Conservation (phyloP, 805 yeast genomes). For the Pichia rugopelliculosa region DNA sequence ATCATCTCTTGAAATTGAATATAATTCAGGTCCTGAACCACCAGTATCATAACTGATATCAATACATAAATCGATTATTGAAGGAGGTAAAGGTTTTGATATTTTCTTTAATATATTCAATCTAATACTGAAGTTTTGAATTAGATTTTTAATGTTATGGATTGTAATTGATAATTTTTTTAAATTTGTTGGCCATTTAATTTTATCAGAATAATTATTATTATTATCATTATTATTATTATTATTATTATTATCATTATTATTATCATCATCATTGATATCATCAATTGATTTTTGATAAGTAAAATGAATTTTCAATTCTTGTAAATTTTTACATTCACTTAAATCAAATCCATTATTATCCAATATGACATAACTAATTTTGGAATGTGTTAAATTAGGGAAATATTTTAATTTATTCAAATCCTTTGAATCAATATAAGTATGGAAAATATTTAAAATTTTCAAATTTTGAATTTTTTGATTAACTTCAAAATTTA, state of each 20-base stretch:
- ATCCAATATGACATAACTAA: conserved; percentile 24
- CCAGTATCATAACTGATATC: conserved; percentile 28
- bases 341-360: conserved; percentile 25
- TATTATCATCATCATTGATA: conserved; percentile 2
- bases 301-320: conserved; percentile 26
- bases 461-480: conserved; percentile 17
- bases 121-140: conserved; percentile 24
- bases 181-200: conserved; percentile 24
- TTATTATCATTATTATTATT: background rate
- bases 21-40: conserved; percentile 25
- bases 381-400: conserved; percentile 24
- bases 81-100: conserved; percentile 23
- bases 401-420: conserved; percentile 22
- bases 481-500: conserved; percentile 17
- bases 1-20: conserved; percentile 24
- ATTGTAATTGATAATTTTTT: conserved; percentile 25
- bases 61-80: conserved; percentile 24
- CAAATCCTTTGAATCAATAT: conserved; percentile 23
- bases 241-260: background rate
- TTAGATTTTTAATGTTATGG: conserved; percentile 24
- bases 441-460: conserved; percentile 26
- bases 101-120: conserved; percentile 22
- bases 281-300: conserved; percentile 17
- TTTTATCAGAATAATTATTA: conserved; percentile 6
- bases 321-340: conserved; percentile 22